phyloP scores from a whole-genome alignment of 495 filamentous ascomycete species.

The Astrothelium subdiscretum region DNA sequence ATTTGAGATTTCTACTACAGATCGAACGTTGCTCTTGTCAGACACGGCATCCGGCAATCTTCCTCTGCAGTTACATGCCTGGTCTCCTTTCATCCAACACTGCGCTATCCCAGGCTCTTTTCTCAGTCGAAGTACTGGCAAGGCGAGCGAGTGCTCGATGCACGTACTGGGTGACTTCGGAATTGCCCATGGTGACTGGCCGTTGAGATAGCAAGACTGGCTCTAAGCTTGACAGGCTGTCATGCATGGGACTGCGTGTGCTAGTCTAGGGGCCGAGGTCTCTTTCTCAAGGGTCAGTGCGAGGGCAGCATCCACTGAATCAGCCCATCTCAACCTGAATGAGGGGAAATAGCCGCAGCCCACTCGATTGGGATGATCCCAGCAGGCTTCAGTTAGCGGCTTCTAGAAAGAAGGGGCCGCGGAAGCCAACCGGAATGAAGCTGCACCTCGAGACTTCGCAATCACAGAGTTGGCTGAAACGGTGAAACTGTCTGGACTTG shows the following conservation, averaged over 20 bases:
- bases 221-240: background rate
- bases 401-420: background rate
- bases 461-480: background rate
- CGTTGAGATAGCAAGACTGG: background rate
- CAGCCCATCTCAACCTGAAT: background rate
- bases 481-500: background rate
- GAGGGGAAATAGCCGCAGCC: background rate
- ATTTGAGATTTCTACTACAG: background rate
- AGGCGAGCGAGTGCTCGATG: background rate
- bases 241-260: slow-evolving; percentile 1
- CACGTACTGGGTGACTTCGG: background rate
- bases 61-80: background rate
- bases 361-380: background rate
- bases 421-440: background rate
- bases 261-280: slow-evolving; percentile 1
- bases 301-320: background rate
- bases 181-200: background rate
- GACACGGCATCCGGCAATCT: background rate
- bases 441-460: background rate
- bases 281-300: background rate
- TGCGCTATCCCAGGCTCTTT: background rate
- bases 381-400: background rate
- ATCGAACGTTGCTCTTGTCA: background rate
- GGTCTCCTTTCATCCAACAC: background rate
- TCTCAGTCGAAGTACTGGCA: background rate